Percentiles rank a stretch among this genome's conserved stretches.
These are phyloP conservation scores for Myxozyma vanderwaltii DNA, from an alignment of 805 yeast species.

Conservation along the genomic window DNA sequence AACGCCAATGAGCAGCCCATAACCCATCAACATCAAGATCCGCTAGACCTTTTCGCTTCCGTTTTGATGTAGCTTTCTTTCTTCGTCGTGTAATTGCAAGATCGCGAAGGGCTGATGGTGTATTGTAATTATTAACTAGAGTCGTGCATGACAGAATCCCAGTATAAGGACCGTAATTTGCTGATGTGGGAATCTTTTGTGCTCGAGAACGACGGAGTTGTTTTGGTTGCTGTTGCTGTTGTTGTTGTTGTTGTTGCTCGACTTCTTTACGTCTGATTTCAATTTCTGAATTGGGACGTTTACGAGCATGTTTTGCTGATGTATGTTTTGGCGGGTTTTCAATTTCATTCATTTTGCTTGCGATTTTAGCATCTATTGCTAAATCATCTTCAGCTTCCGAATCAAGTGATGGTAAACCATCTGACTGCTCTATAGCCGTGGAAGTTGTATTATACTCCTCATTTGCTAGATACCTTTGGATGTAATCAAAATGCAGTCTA, in stretches of 20 bases:
- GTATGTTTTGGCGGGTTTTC: not conserved
- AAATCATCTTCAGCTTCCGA: constrained; percentile 12
- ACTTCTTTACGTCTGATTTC: not conserved
- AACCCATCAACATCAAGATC: constrained; percentile 17
- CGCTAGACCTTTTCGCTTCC: constrained; percentile 1
- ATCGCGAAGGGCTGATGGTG: constrained; percentile 4
- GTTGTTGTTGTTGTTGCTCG: not conserved
- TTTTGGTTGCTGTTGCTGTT: not conserved
- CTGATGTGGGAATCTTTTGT: not conserved
- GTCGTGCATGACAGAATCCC: constrained; percentile 7
- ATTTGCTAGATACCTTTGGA: constrained; percentile 4
- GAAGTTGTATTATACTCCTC: not conserved
- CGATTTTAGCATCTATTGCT: not conserved
- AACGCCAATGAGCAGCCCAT: constrained; percentile 28
- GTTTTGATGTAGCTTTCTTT: not conserved
- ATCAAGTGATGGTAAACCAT: not conserved
- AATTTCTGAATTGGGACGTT: not conserved
- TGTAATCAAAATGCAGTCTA: constrained; percentile 7
- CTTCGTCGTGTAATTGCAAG: constrained; percentile 2
- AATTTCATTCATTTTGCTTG: not conserved
- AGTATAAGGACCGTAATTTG: too few species aligned
- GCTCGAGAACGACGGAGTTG: not conserved
- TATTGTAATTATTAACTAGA: constrained; percentile 9
- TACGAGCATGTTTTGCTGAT: not conserved
- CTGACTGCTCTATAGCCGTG: not conserved